These are phyloP conservation scores for Ganoderma sp. DNA, from an alignment of 1,284 basidiomycete genomes.

Conservation along the genomic window DNA sequence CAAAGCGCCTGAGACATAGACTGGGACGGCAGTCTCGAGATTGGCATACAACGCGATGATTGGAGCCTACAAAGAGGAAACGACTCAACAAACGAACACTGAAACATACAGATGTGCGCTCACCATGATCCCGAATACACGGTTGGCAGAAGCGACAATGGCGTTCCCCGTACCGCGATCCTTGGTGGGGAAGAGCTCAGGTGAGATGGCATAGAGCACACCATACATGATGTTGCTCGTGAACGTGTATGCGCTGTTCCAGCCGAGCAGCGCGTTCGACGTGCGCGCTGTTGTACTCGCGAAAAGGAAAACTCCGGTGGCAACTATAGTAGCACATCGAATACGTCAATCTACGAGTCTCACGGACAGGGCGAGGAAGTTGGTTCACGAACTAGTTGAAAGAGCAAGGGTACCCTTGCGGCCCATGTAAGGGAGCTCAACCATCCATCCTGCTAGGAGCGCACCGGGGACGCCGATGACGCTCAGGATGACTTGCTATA, in stretches of 20 bases:
- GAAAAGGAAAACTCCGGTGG: conserved; percentile 73
- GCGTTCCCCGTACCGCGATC: conserved; percentile 77
- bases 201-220: conserved; percentile 67
- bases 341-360: neutral
- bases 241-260: conserved; percentile 74
- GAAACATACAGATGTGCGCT: conserved; percentile 6
- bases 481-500: conserved; percentile 67
- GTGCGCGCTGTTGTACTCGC: conserved; percentile 67
- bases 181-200: conserved; percentile 74
- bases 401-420: conserved; percentile 66
- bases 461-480: conserved; percentile 74
- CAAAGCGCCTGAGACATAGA: conserved; percentile 71
- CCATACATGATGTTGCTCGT: conserved; percentile 75
- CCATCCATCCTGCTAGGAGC: conserved; percentile 59
- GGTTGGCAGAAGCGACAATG: conserved; percentile 60
- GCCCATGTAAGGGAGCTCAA: conserved; percentile 62
- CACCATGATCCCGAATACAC: conserved; percentile 70
- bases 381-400: conserved; percentile 51
- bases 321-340: conserved; percentile 41
- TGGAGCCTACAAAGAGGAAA: conserved; percentile 53
- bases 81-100: neutral
- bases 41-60: conserved; percentile 69
- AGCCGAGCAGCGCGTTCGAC: conserved; percentile 66
- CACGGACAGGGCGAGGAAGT: neutral
- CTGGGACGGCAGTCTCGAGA: conserved; percentile 65